Conservation (phyloP, 1,139 yeast species). For the Geotrichum carabidarum region DNA sequence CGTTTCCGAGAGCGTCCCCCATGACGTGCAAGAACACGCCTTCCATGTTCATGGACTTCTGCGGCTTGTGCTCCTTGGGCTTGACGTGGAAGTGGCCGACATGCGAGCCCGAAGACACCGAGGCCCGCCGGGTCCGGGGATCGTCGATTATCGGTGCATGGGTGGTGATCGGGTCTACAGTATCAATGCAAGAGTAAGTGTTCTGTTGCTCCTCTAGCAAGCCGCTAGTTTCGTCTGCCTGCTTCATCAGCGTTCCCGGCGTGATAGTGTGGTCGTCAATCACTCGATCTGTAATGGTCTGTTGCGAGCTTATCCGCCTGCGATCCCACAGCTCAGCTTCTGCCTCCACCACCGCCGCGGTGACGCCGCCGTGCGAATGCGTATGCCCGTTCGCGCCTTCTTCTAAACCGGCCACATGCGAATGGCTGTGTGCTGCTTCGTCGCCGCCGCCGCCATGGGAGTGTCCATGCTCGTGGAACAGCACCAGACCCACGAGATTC, state of each 20-base stretch:
- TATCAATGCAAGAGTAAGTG: not conserved
- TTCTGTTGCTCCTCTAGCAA: conserved; percentile 14
- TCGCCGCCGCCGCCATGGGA: conserved; percentile 49
- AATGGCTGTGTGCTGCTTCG: conserved; percentile 23
- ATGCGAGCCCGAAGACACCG: conserved; percentile 28
- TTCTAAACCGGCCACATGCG: conserved; percentile 24
- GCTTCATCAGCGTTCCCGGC: not conserved
- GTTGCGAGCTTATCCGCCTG: not conserved
- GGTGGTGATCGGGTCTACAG: not conserved
- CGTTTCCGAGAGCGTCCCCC: conserved; percentile 93
- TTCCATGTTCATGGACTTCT: conserved; percentile 84
- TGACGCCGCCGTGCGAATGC: conserved; percentile 6
- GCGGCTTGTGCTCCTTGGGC: conserved; percentile 32
- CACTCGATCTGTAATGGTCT: not conserved
- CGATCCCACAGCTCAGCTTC: conserved; percentile 1
- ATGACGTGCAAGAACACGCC: conserved; percentile 93
- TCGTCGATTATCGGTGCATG: not conserved
- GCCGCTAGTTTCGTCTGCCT: conserved; percentile 4
- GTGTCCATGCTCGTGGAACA: conserved; percentile 91
- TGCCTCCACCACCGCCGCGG: not conserved
- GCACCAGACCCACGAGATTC: conserved; percentile 72
- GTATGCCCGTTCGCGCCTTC: conserved; percentile 19
- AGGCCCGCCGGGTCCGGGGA: conserved; percentile 6
- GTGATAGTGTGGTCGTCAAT: conserved; percentile 15
- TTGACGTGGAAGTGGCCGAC: conserved; percentile 40